Evolutionary conservation across 129 eudicot species (phyloP).

Genomic region (Glebionis coronaria): DNA sequence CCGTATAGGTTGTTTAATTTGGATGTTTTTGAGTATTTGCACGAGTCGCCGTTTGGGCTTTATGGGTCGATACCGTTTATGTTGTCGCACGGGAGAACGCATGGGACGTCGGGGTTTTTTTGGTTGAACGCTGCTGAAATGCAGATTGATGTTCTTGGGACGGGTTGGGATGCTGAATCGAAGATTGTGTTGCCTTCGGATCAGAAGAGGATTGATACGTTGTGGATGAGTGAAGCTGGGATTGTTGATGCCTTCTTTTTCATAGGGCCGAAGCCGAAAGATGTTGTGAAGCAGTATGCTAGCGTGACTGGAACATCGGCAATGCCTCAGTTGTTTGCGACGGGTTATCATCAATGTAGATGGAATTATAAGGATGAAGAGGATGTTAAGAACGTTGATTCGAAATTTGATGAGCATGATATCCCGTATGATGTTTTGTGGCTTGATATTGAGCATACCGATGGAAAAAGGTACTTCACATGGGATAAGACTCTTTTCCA

Average conservation of each 20-base stretch:
- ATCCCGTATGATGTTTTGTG: constrained; percentile 95
- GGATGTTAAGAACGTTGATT: constrained; percentile 78
- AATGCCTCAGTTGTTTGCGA: constrained; percentile 86
- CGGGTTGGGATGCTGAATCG: constrained; percentile 76
- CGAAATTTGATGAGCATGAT: constrained; percentile 87
- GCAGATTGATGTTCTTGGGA: constrained; percentile 98
- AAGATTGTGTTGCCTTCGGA: constrained; percentile 53
- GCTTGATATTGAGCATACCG: constrained; percentile 98
- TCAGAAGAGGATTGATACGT: constrained; percentile 71
- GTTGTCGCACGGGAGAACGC: constrained; percentile 69
- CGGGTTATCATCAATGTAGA: constrained; percentile 94
- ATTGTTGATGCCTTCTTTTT: constrained; percentile 85
- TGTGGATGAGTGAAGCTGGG: constrained; percentile 99
- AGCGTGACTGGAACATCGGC: constrained; percentile 79
- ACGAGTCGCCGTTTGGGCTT: constrained; percentile 92
- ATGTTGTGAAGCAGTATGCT: constrained; percentile 83
- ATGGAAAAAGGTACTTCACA: constrained; percentile 90
- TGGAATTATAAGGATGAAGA: constrained; percentile 98
- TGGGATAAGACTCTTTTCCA: constrained; percentile 88
- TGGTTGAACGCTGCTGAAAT: constrained; percentile 99
- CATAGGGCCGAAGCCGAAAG: constrained; percentile 89
- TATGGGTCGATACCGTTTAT: constrained; percentile 90
- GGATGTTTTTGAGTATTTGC: constrained; percentile 85
- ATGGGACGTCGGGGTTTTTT: constrained; percentile 83
- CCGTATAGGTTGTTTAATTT: constrained; percentile 89